Evolutionary conservation across 1,284 basidiomycete genomes (phyloP).

Genomic region (Cryptococcus sp.): DNA sequence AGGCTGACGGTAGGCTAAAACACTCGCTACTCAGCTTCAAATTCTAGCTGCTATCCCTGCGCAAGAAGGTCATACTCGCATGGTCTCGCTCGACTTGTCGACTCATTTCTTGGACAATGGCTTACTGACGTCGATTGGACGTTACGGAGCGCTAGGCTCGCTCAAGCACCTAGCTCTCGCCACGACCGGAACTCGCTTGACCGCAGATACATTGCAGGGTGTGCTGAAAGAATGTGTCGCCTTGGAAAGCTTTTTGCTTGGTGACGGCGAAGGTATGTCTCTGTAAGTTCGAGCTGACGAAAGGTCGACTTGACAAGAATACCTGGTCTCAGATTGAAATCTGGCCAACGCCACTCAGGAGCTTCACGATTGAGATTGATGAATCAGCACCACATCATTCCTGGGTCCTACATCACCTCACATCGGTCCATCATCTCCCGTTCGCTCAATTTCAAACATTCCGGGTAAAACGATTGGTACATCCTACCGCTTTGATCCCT

Average conservation of each 20-base stretch:
- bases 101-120: slow-evolving; percentile 27
- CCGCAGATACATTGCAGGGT: slow-evolving; percentile 17
- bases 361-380: slow-evolving; percentile 18
- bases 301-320: slow-evolving; percentile 30
- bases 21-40: slow-evolving; percentile 17
- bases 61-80: not conserved
- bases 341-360: slow-evolving; percentile 19
- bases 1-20: slow-evolving; percentile 15
- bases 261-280: slow-evolving; percentile 24
- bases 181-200: slow-evolving; percentile 27
- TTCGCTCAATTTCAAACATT: slow-evolving; percentile 23
- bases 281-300: not conserved
- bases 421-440: slow-evolving; percentile 19
- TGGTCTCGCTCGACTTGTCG: slow-evolving; percentile 12
- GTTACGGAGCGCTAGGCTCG: slow-evolving; percentile 17
- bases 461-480: slow-evolving; percentile 16
- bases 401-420: slow-evolving; percentile 32
- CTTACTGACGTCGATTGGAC: slow-evolving; percentile 16
- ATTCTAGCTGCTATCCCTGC: slow-evolving; percentile 6
- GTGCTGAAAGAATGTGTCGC: slow-evolving; percentile 18
- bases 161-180: slow-evolving; percentile 20
- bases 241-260: slow-evolving; percentile 17
- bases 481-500: slow-evolving; percentile 20
- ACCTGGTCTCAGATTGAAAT: slow-evolving; percentile 23
- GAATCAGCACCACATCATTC: slow-evolving; percentile 25